Base-by-base conservation (phyloP, 495 filamentous ascomycete genomes). In the Sabuloglossum arenarium region DNA sequence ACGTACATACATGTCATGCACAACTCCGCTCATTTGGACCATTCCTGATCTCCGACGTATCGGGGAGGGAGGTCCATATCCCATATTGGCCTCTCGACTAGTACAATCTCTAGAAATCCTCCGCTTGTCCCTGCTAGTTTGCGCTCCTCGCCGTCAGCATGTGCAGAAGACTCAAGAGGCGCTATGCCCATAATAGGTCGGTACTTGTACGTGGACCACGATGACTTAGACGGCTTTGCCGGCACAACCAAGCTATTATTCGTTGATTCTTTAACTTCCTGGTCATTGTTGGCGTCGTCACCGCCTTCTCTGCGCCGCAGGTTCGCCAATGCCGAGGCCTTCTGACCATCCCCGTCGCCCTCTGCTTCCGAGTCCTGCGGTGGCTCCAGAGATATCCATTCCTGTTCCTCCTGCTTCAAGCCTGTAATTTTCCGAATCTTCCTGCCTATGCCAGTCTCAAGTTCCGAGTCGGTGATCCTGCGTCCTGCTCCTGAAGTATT, bases 151-250 rank as follows among this genome's bases (percentile, higher is more conserved):
- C 71, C 66, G 24, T 58, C 66, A 23, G 60, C 61, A 19, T 28
- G 39, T 37, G 24, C 25, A 14, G 11, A 37, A 4, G n/a, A n/a
- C n/a, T 71, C 70, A 25, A 98, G 68, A 19, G 83, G 80, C 14
- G 90, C 82, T 29, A 97, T 83, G 4, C 89, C 91, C 60, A 99
- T 68, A 58, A 99, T 87, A 9, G 88, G 84, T 56, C 88, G 74
- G 65, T 95, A 99, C 64, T 91, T 89, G 68, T 84, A 86, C 9
- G 88, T 90, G 60, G 76, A 77, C 88, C 88, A 97, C 61, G 75
- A 81, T 23, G 71, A 68, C n/a, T n/a, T n/a, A n/a, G n/a, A n/a
- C n/a, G n/a, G n/a, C n/a, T n/a, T n/a, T n/a, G n/a, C n/a, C n/a
- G n/a, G n/a, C 69, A 63, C 9, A 29, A 9, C 16, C 0, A 29